Evolutionary conservation across 2,329 filamentous ascomycete species (phyloP).

Genomic region (Amesomyces nigricolor): DNA sequence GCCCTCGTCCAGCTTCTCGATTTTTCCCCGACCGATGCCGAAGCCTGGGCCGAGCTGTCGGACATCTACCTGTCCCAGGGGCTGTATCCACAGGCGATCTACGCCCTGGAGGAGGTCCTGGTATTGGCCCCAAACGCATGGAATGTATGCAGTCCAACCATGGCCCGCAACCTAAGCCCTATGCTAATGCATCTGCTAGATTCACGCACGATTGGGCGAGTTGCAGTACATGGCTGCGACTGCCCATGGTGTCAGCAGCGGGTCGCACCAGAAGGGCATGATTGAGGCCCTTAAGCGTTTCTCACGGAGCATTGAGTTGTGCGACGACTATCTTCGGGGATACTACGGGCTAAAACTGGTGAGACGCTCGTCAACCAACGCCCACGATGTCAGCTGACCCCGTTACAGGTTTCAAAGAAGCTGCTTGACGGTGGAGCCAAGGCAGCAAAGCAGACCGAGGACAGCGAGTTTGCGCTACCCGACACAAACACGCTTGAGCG

Average conservation of each 20-base stretch:
- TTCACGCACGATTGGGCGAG: slow-evolving; percentile 84
- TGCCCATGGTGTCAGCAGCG: slow-evolving; percentile 33
- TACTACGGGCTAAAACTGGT: slow-evolving; percentile 88
- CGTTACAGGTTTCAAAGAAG: slow-evolving; percentile 42
- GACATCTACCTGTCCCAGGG: slow-evolving; percentile 80
- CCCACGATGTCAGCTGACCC: slow-evolving; percentile 25
- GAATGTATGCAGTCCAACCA: slow-evolving; percentile 60
- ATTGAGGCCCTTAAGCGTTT: slow-evolving; percentile 77
- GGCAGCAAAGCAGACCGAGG: slow-evolving; percentile 41
- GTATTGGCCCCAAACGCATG: slow-evolving; percentile 85
- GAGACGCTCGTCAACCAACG: slow-evolving; percentile 26
- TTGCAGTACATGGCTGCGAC: slow-evolving; percentile 66
- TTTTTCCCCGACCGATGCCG: slow-evolving; percentile 80
- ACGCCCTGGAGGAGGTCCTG: slow-evolving; percentile 83
- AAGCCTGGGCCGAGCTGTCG: slow-evolving; percentile 87
- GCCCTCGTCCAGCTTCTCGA: slow-evolving; percentile 72
- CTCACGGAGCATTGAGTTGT: slow-evolving; percentile 85
- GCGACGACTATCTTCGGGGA: slow-evolving; percentile 84
- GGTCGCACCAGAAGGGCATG: slow-evolving; percentile 48
- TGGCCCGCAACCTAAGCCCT: slow-evolving; percentile 8
- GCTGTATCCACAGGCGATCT: slow-evolving; percentile 76
- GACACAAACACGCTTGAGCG: slow-evolving; percentile 55
- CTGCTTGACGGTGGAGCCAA: slow-evolving; percentile 41
- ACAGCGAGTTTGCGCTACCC: slow-evolving; percentile 50
- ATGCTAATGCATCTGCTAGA: slow-evolving; percentile 44